Percentiles rank a stretch among this genome's conserved stretches.
These are phyloP conservation scores for Carpinus viminea DNA, from an alignment of 306 rosid genomes.

Conservation along the genomic window DNA sequence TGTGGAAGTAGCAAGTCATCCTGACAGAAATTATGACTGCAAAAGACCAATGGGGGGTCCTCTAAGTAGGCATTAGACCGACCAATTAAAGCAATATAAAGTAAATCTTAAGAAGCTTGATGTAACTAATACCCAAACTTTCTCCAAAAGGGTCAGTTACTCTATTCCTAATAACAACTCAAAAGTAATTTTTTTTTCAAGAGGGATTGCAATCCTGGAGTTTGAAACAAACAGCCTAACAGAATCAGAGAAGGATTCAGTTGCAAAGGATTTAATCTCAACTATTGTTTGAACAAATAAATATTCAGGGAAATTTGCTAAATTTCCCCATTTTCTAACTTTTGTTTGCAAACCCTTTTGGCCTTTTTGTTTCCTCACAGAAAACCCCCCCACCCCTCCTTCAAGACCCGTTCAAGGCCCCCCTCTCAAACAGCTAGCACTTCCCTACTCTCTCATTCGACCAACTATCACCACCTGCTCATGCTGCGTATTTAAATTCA, in stretches of 20 bases:
- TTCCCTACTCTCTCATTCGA: no score
- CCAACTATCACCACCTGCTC: no score
- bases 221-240: constrained; percentile 9
- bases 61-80: background rate
- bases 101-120: background rate
- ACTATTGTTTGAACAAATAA: no score
- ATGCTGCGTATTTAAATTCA: no score
- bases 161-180: background rate
- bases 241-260: background rate
- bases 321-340: no score
- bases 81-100: background rate
- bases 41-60: background rate
- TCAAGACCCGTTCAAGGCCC: no score
- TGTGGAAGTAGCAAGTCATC: background rate
- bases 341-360: no score
- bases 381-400: no score
- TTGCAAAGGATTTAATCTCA: no score
- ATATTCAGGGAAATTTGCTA: no score
- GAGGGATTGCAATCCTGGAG: constrained; percentile 4
- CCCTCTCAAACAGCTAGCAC: no score
- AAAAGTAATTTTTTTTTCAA: background rate
- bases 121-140: background rate
- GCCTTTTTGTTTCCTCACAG: no score
- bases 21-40: background rate
- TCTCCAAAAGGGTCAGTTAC: background rate